Base-by-base conservation (phyloP, 306 rosid genomes). In the Arachis stenosperma region DNA sequence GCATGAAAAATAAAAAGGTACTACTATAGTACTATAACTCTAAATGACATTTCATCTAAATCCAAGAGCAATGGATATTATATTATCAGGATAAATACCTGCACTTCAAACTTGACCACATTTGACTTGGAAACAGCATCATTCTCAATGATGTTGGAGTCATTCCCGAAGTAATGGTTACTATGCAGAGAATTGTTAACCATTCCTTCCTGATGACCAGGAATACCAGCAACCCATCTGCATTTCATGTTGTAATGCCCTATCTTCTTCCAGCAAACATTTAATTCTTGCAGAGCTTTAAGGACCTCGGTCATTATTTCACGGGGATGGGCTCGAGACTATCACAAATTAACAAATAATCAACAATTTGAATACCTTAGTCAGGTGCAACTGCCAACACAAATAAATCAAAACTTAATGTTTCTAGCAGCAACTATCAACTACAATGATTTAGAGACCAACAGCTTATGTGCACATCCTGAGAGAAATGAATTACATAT, bases 171-270 rank as follows among this genome's bases (percentile, higher is more conserved):
- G 83, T 75, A 89, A 46, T 81, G 84, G 79, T 89, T 84, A 70
- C 58, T 54, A 62, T 77, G 85, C 76, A 83, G 82, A 51, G 82
- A 65, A 83, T 79, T 84, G 82, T 86, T 87, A 5, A 85, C 57
- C 88, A 86, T 88, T 81, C 83, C 98, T 78, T 88, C 94, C 5
- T 69, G 84, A 33, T 84, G 90, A 73, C 84, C 88, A 51, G 86
- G 75, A 70, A 61, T 61, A 63, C 83, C 84, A 33, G 84, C 80
- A 55, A 79, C 75, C 93, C 97, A 91, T 84, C 89, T 83, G 75
- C 98, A 93, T 84, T 93, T 92, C 97, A 92, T 92, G 82, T 88
- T 92, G 85, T 92, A 92, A 66, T 88, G 96, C 6, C 97, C 97
- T 58, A 89, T 89, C 89, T 88, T 92, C 87, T 92, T 92, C 97